A percentile compares a stretch with the other conserved stretches of the same genome.
Evolutionary conservation across 1,139 yeast species (phyloP).

Genomic region (Debaryomyces fabryi): DNA sequence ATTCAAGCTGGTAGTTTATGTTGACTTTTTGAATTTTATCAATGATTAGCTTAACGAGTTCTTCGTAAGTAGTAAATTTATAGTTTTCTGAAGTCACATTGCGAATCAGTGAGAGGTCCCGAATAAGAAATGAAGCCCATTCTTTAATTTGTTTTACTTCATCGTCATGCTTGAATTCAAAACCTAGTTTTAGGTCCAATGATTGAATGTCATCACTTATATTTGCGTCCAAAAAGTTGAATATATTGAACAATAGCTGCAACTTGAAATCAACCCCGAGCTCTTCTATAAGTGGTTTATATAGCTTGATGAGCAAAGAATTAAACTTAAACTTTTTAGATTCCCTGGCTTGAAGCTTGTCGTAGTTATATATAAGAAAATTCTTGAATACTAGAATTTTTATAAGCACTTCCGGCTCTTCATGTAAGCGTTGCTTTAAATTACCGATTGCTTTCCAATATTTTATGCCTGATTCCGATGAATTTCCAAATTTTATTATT

Average conservation of each 20-base stretch:
- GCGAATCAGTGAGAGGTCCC: conserved; percentile 4
- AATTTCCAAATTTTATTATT: conserved; percentile 40
- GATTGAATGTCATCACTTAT: neutral
- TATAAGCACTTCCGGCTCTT: conserved; percentile 14
- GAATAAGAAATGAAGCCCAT: conserved; percentile 15
- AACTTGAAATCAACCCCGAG: conserved; percentile 28
- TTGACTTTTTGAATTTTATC: neutral
- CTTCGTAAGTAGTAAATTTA: neutral
- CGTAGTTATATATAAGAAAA: conserved; percentile 31
- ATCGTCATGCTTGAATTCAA: conserved; percentile 9
- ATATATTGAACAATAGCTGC: conserved; percentile 14
- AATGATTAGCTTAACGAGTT: neutral
- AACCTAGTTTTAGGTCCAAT: conserved; percentile 8
- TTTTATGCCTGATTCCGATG: conserved; percentile 37
- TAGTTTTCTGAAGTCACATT: neutral
- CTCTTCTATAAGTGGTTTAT: conserved; percentile 36
- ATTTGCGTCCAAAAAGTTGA: conserved; percentile 25
- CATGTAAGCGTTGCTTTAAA: conserved; percentile 1
- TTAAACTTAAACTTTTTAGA: conserved; percentile 28
- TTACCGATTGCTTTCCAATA: conserved; percentile 39
- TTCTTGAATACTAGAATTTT: conserved; percentile 26
- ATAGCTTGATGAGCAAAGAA: conserved; percentile 31
- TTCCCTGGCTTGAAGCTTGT: conserved; percentile 18
- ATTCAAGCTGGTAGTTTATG: neutral
- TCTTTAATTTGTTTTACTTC: conserved; percentile 16